These are phyloP conservation scores for Mimosa pudica DNA, from an alignment of 306 rosid species.

Conservation along the genomic window DNA sequence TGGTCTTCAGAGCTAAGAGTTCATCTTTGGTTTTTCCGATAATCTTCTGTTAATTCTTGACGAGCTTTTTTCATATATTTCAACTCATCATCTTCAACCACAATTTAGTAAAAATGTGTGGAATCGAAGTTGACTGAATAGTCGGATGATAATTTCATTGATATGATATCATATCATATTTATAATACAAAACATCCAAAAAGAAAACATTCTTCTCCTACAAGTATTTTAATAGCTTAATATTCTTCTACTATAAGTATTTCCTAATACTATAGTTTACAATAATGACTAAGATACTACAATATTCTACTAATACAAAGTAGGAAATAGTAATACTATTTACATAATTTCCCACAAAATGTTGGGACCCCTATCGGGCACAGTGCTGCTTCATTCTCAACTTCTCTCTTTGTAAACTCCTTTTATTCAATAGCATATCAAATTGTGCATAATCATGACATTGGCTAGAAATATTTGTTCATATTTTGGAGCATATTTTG, in stretches of 20 bases:
- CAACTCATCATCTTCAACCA: not conserved
- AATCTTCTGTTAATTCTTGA: not conserved
- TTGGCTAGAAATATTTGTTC: not conserved
- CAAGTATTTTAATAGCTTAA: no score
- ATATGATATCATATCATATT: no score
- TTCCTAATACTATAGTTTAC: no score
- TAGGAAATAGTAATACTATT: no score
- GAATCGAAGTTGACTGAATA: no score
- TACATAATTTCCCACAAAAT: no score
- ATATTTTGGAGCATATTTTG: not conserved
- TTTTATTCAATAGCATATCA: no score
- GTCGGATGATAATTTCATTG: no score
- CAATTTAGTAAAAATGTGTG: not conserved
- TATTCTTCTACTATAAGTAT: no score
- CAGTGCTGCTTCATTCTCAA: not conserved
- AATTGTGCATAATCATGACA: not conserved
- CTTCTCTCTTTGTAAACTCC: not conserved
- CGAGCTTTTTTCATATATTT: not conserved
- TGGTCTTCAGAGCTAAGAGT: not conserved
- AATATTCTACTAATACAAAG: no score
- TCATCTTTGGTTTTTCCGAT: not conserved
- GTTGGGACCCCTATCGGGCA: not conserved
- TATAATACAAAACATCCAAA: no score
- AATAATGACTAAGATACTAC: no score
- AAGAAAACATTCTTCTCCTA: not conserved